These are phyloP conservation scores for Ogataea trehalophila DNA, from an alignment of 805 yeast species.

Conservation along the genomic window DNA sequence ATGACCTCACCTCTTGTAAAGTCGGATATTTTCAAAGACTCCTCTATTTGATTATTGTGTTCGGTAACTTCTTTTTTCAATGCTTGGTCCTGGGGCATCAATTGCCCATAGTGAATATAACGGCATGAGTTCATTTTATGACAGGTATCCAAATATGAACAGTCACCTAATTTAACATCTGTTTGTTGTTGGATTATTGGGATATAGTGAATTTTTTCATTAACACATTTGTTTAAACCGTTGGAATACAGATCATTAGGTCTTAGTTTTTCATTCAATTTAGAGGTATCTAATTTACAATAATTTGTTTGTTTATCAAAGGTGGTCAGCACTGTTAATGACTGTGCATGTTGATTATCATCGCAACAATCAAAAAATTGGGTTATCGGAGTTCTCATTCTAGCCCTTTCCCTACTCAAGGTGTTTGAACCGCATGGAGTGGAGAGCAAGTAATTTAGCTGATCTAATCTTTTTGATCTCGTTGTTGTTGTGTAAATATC, in stretches of 20 bases:
- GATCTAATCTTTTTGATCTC: slow-evolving; percentile 19
- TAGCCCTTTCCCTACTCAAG: slow-evolving; percentile 37
- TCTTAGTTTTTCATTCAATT: slow-evolving; percentile 16
- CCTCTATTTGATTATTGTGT: slow-evolving; percentile 18
- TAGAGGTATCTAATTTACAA: slow-evolving; percentile 26
- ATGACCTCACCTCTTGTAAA: slow-evolving; percentile 46
- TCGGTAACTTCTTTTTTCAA: slow-evolving; percentile 7
- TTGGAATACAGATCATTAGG: slow-evolving; percentile 3
- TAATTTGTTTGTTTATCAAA: slow-evolving; percentile 24
- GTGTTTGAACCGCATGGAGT: slow-evolving; percentile 33
- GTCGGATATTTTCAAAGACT: slow-evolving; percentile 28
- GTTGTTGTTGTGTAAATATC: slow-evolving; percentile 29
- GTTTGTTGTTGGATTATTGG: slow-evolving; percentile 57
- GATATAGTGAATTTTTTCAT: slow-evolving; percentile 44
- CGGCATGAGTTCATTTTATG: slow-evolving; percentile 79
- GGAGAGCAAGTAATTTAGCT: slow-evolving; percentile 21
- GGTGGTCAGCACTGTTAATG: slow-evolving; percentile 17
- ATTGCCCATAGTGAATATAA: slow-evolving; percentile 68
- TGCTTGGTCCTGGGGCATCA: slow-evolving; percentile 34
- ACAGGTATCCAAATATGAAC: slow-evolving; percentile 92
- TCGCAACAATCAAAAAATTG: slow-evolving; percentile 52
- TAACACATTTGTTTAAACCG: slow-evolving; percentile 23
- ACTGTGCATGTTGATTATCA: slow-evolving; percentile 31
- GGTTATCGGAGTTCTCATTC: slow-evolving; percentile 32
- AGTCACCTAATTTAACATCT: slow-evolving; percentile 74